Base-by-base conservation (phyloP, 192 early-diverging fungal genomes). In the Phlyctochytrium arcticum region DNA sequence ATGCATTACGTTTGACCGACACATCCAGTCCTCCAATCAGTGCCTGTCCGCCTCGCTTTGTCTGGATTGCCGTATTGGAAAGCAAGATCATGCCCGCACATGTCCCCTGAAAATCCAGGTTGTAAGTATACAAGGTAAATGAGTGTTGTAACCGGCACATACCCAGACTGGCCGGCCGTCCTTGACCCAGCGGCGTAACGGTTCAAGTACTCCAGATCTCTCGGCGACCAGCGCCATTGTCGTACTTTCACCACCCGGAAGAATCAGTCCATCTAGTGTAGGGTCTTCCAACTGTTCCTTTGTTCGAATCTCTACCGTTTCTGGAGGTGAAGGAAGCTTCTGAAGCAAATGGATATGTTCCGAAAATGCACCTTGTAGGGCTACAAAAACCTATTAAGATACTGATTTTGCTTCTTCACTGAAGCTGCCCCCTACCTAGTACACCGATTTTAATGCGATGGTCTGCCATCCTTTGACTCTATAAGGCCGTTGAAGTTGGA, bases 71-170 rank as follows among this genome's bases (percentile, higher is more conserved):
- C 30, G 78, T 72, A 54, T 91, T 83, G 6, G 92, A 85, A 36
- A 98, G 81, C 57, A 98, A 79, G 49, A 98, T 97, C 82, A 98
- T 79, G 32, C 96, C 96, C 17, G 96, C 96, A 68, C 96, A 98
- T 30, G 94, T 97, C 19, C 96, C 96, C 80, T 82, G 24, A n/a
- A 5, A n/a, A 36, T 29, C 21, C 39, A 44, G 39, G 39, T 44
- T 44, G 15, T n/a, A 0, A n/a, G 21, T 12, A n/a, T 44, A 19
- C 39, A 12, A 12, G 15, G 1, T n/a, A n/a, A 0, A 44, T 19
- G 0, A 44, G 2, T n/a, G 15, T 44, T 19, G 39, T n/a, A 44
- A 0, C 39, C 39, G 21, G 21, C 12, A 24, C 69, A 23, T 55
- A 83, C 80, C 73, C 76, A 85, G 21, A 92, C 93, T 84, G 63